phyloP scores from a whole-genome alignment of 352 stramenopile species.

The Globisporangium okanoganense region DNA sequence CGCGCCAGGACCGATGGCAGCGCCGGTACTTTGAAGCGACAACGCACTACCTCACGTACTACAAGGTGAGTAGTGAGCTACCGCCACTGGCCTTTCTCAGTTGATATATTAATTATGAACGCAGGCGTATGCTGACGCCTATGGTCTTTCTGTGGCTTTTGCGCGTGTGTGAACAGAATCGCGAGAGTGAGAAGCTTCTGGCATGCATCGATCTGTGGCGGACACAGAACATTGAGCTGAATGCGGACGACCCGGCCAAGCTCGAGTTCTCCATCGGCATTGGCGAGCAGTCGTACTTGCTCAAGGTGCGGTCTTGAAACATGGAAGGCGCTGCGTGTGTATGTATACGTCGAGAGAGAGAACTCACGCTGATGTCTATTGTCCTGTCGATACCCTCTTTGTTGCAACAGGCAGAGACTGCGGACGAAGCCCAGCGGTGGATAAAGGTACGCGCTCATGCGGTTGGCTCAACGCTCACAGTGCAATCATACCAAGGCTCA shows the following conservation, averaged over 20 bases:
- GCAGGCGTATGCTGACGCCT: neutral
- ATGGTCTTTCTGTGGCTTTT: neutral
- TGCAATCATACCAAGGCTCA: neutral
- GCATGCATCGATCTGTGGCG: conserved; percentile 88
- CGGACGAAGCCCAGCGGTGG: conserved; percentile 59
- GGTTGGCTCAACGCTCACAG: neutral
- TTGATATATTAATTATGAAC: neutral
- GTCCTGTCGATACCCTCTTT: neutral
- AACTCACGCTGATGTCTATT: neutral
- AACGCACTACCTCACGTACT: conserved; percentile 98
- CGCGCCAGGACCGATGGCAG: conserved; percentile 92
- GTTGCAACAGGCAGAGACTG: conserved; percentile 44
- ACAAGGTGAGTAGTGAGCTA: too few relatives aligned
- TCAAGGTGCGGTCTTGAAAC: conserved; percentile 38
- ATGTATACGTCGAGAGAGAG: too few relatives aligned
- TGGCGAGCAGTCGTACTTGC: conserved; percentile 82
- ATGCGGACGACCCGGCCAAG: conserved; percentile 41
- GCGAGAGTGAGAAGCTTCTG: conserved; percentile 82
- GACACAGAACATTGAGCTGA: conserved; percentile 77
- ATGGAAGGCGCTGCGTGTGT: neutral
- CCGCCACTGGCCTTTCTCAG: neutral
- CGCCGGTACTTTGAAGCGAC: conserved; percentile 98
- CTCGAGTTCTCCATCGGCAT: conserved; percentile 86
- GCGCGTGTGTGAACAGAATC: conserved; percentile 36
- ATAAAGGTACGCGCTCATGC: conserved; percentile 37